Evolutionary conservation across 1,284 basidiomycete species (phyloP).

Genomic region (Heliocybe sulcata): DNA sequence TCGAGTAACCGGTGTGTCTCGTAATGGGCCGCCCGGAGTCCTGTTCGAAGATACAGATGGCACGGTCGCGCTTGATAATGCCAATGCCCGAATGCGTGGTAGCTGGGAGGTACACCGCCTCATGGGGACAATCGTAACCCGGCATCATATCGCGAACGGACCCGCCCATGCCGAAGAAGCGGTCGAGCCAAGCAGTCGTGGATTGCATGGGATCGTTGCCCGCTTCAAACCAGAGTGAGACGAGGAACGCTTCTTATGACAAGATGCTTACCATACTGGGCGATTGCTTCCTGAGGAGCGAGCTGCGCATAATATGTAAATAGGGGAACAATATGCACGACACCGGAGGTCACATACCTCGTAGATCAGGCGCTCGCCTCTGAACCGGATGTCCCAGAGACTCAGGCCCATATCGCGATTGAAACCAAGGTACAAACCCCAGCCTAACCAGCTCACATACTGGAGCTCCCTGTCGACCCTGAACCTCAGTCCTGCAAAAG

Average conservation of each 20-base stretch:
- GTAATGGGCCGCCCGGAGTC: conserved; percentile 50
- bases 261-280: conserved; percentile 44
- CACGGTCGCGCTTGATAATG: conserved; percentile 35
- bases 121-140: conserved; percentile 60
- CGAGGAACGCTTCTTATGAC: neutral
- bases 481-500: conserved; percentile 51
- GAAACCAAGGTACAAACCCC: conserved; percentile 56
- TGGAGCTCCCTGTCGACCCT: conserved; percentile 43
- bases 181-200: conserved; percentile 58
- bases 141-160: conserved; percentile 48
- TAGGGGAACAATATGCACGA: neutral
- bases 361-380: conserved; percentile 56
- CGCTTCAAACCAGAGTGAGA: conserved; percentile 21
- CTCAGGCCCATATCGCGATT: conserved; percentile 56
- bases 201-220: conserved; percentile 61
- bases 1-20: conserved; percentile 46
- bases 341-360: conserved; percentile 30
- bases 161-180: conserved; percentile 59
- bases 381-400: conserved; percentile 60
- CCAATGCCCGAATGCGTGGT: conserved; percentile 41
- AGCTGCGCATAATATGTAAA: conserved; percentile 26
- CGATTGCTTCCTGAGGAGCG: conserved; percentile 51
- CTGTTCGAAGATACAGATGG: conserved; percentile 61
- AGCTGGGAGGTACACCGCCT: conserved; percentile 51
- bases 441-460: conserved; percentile 62